Evolutionary conservation across 345 rosid genomes (phyloP), one percentile per base, ranked within the genome.

Genomic region (Angophora floribunda): DNA sequence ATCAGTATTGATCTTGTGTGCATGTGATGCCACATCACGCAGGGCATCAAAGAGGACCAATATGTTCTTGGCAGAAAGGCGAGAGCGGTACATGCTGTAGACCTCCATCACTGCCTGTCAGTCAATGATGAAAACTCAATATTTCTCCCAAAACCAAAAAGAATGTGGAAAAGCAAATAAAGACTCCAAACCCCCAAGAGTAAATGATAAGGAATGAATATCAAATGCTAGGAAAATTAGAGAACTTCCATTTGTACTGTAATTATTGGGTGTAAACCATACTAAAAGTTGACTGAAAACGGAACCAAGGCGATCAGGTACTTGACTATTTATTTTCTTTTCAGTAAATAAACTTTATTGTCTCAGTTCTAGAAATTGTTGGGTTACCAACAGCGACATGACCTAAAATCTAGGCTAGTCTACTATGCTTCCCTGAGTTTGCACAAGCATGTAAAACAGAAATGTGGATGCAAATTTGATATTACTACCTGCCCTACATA

Each of bases 21-120:
- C 97, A 88, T 97, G 97, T 85, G 94, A 90, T 28, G 98, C 99
- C 86, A 97, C 92, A 59, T 92, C 95, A 63, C 94, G 99, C 92
- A 98, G 86, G n/a, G 99, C 97, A 63, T 96, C 94, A 50, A 92
- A 95, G 85, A 98, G 98, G 65, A 97, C 95, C 88, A 98, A 87
- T 53, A 91, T 95, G 92, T 90, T 95, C 87, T 93, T 97, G 24
- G 95, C 95, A 30, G 98, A 97, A 88, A 98, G 98, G 88, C 85
- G 93, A 51, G 94, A 51, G 88, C 96, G 94, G 88, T 95, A 98
- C 97, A 96, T 94, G 94, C 88, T 95, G 93, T 98, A 98, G 86
- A 98, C 93, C 93, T 98, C 99, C 98, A 96, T 93, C 90, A 97
- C 96, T 3, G 99, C 99, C 99, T 98, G 97, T 91, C 89, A 91